These are phyloP conservation scores for Paramyrothecium roridum DNA, from an alignment of 2,329 filamentous ascomycete species.

Conservation along the genomic window DNA sequence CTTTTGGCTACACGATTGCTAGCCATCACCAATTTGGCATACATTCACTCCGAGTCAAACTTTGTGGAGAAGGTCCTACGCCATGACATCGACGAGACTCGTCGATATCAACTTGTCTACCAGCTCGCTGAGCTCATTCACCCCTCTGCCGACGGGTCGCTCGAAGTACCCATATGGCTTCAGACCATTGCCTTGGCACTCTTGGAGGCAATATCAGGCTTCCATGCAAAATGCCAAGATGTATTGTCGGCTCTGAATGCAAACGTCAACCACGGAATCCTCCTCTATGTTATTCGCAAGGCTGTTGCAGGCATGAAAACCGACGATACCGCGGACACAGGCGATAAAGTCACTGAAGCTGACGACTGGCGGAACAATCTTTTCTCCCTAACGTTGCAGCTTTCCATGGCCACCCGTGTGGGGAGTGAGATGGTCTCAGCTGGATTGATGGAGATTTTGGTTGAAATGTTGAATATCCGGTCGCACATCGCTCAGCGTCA, in stretches of 20 bases:
- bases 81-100: slow-evolving; percentile 84
- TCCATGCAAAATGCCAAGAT: slow-evolving; percentile 73
- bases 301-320: slow-evolving; percentile 77
- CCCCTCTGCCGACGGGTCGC: slow-evolving; percentile 67
- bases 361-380: slow-evolving; percentile 90
- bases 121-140: slow-evolving; percentile 92
- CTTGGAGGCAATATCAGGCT: slow-evolving; percentile 81
- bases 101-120: slow-evolving; percentile 83
- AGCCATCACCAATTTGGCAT: slow-evolving; percentile 86
- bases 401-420: slow-evolving; percentile 72
- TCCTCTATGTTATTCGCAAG: slow-evolving; percentile 90
- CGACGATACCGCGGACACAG: slow-evolving; percentile 48
- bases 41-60: slow-evolving; percentile 77
- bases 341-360: slow-evolving; percentile 60
- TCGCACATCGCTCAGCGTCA: slow-evolving; percentile 79
- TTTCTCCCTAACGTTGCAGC: slow-evolving; percentile 80
- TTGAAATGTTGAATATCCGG: slow-evolving; percentile 82
- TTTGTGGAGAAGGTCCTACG: slow-evolving; percentile 85
- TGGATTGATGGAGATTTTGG: slow-evolving; percentile 83
- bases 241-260: slow-evolving; percentile 89
- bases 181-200: slow-evolving; percentile 80
- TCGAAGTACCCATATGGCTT: slow-evolving; percentile 67
- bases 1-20: slow-evolving; percentile 79
- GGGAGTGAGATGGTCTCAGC: slow-evolving; percentile 84
- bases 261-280: slow-evolving; percentile 91